Evolutionary conservation across 2,329 filamentous ascomycete species (phyloP).

Genomic region (Magnaporthiopsis incrustans): DNA sequence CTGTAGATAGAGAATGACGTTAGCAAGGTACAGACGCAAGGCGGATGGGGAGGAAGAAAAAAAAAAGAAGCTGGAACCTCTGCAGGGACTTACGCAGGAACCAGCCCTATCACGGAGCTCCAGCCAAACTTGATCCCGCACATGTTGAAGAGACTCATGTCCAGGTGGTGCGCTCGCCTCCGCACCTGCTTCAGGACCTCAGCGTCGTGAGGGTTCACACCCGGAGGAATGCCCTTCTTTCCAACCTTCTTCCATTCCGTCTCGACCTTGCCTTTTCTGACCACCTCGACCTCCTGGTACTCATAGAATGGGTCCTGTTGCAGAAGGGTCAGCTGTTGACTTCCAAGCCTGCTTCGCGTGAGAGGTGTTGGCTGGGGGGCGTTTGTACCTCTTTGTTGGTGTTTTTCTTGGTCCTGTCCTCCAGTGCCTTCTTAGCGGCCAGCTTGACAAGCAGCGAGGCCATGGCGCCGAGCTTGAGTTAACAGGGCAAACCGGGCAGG

Average conservation of each 20-base stretch:
- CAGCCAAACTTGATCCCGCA: slow-evolving; percentile 82
- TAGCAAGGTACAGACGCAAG: neutral
- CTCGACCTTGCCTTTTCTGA: slow-evolving; percentile 60
- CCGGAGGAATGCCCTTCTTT: slow-evolving; percentile 75
- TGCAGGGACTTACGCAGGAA: slow-evolving; percentile 62
- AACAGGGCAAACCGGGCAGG: too few relatives aligned
- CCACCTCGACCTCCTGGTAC: slow-evolving; percentile 69
- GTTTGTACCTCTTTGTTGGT: slow-evolving; percentile 17
- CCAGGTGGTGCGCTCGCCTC: slow-evolving; percentile 74
- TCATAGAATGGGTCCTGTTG: slow-evolving; percentile 84
- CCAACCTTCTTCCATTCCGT: slow-evolving; percentile 84
- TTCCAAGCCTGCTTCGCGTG: slow-evolving; percentile 3
- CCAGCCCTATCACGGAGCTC: slow-evolving; percentile 74
- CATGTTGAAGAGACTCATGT: slow-evolving; percentile 75
- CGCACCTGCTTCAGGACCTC: slow-evolving; percentile 80
- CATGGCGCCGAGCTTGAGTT: slow-evolving; percentile 1
- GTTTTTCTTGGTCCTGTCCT: slow-evolving; percentile 15
- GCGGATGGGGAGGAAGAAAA: neutral
- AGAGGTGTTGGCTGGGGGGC: neutral
- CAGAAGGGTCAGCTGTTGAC: neutral
- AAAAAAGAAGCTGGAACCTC: neutral
- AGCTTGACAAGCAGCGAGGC: slow-evolving; percentile 6
- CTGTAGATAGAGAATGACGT: slow-evolving; percentile 27
- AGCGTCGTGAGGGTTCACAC: slow-evolving; percentile 75
- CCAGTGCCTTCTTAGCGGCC: slow-evolving; percentile 15